Evolutionary conservation across 2,329 filamentous ascomycete species (phyloP).

Genomic region (Fusarium beomiforme): DNA sequence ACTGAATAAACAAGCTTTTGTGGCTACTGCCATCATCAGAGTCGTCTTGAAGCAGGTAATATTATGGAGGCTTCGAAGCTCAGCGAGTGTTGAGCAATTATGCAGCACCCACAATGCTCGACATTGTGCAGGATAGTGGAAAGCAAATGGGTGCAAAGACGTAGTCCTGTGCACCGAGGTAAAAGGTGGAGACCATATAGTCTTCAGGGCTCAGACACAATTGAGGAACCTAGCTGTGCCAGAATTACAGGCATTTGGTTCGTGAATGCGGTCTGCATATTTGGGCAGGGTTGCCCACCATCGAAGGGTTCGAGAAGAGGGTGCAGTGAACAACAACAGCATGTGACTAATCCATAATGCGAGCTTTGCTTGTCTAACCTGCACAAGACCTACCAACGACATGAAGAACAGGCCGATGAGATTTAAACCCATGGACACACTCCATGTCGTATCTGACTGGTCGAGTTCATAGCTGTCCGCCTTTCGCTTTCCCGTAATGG

Average conservation of each 20-base stretch:
- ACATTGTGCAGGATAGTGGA: neutral
- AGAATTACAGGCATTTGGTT: constrained; percentile 19
- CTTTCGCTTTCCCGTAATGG: constrained; percentile 8
- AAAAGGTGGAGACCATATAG: constrained; percentile 26
- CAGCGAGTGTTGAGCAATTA: constrained; percentile 1
- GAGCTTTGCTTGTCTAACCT: constrained; percentile 15
- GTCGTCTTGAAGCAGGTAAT: neutral
- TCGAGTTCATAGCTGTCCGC: constrained; percentile 17
- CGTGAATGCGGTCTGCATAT: constrained; percentile 24
- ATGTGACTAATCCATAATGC: constrained; percentile 23
- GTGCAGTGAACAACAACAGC: constrained; percentile 11
- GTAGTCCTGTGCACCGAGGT: constrained; percentile 11
- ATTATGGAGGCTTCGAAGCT: neutral
- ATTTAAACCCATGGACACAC: constrained; percentile 9
- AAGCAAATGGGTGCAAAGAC: constrained; percentile 2
- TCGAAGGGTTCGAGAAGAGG: constrained; percentile 35
- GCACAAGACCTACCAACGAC: constrained; percentile 20
- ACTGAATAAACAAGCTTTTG: neutral
- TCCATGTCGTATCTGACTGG: constrained; percentile 29
- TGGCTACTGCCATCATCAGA: neutral
- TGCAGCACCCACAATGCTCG: constrained; percentile 12
- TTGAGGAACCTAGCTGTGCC: constrained; percentile 22
- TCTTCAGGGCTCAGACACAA: constrained; percentile 32
- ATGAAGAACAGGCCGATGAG: neutral
- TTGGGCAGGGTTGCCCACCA: constrained; percentile 10